Conservation (phyloP, 805 yeast species). For the Priceomyces fermenticarens region DNA sequence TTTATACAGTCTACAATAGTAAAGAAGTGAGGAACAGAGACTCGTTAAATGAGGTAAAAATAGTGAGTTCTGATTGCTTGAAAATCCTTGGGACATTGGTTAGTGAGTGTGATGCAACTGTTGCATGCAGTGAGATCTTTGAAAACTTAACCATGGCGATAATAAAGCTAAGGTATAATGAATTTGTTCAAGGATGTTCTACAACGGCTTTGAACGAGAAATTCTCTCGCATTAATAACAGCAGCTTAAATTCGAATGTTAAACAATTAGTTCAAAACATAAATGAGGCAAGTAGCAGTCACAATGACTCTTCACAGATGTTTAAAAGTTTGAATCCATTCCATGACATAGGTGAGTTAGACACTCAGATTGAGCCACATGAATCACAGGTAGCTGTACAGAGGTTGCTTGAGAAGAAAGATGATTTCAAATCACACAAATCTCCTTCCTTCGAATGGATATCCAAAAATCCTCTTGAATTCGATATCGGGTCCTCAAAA, state of each 20-base stretch:
- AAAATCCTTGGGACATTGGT: conserved; percentile 57
- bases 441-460: conserved; percentile 31
- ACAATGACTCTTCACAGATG: not conserved
- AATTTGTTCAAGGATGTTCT: conserved; percentile 20
- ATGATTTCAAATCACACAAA: not conserved
- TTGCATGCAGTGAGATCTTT: conserved; percentile 65
- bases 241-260: conserved; percentile 38
- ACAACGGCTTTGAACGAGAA: conserved; percentile 18
- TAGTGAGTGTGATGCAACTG: conserved; percentile 78
- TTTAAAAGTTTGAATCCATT: conserved; percentile 1
- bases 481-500: not conserved
- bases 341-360: not conserved
- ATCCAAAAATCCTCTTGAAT: conserved; percentile 14
- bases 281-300: conserved; percentile 6
- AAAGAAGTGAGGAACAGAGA: conserved; percentile 48
- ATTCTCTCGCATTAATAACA: conserved; percentile 22
- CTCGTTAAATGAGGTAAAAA: conserved; percentile 41
- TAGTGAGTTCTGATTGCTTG: conserved; percentile 53
- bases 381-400: conserved; percentile 2
- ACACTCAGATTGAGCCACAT: not conserved
- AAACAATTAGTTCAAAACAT: conserved; percentile 34
- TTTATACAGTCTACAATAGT: conserved; percentile 73
- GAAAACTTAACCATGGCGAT: conserved; percentile 73
- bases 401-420: conserved; percentile 1
- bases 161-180: conserved; percentile 52